Conservation (phyloP, 2,329 filamentous ascomycete species). For the Beauveria medogensis region DNA sequence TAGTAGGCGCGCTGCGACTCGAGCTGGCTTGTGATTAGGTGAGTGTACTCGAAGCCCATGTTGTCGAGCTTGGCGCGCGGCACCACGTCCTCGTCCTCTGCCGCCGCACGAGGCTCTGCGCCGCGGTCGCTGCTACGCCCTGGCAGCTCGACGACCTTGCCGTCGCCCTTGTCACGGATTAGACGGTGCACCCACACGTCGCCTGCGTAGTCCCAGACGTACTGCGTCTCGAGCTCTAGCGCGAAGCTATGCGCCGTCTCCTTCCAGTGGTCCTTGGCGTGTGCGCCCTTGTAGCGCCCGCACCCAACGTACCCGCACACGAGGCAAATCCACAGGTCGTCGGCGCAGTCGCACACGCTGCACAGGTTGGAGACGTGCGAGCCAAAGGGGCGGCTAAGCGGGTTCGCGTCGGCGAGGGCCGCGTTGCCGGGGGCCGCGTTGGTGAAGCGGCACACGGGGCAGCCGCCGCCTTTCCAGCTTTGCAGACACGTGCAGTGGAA, state of each 20-base stretch:
- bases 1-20: slow-evolving; percentile 92
- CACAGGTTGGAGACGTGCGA: slow-evolving; percentile 62
- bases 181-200: slow-evolving; percentile 94
- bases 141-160: slow-evolving; percentile 86
- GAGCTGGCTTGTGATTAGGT: slow-evolving; percentile 84
- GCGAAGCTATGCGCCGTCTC: slow-evolving; percentile 83
- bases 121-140: slow-evolving; percentile 32
- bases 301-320: slow-evolving; percentile 91
- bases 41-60: slow-evolving; percentile 90
- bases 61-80: slow-evolving; percentile 61
- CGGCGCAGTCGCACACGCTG: slow-evolving; percentile 67
- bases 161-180: slow-evolving; percentile 87
- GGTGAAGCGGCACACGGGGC: slow-evolving; percentile 90
- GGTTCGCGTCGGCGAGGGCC: slow-evolving; percentile 37
- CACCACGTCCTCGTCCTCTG: slow-evolving; percentile 54
- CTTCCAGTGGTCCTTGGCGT: slow-evolving; percentile 91
- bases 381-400: slow-evolving; percentile 48
- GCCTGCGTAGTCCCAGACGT: slow-evolving; percentile 96
- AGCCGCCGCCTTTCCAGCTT: slow-evolving; percentile 91
- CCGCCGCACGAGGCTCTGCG: not conserved
- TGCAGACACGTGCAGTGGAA: slow-evolving; percentile 95
- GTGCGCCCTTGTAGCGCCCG: slow-evolving; percentile 86
- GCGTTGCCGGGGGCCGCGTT: slow-evolving; percentile 30
- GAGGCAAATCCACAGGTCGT: slow-evolving; percentile 90
- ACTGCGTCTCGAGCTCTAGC: slow-evolving; percentile 85